Base-by-base conservation (phyloP, 2,329 filamentous ascomycete species). In the Botryotinia convoluta region DNA sequence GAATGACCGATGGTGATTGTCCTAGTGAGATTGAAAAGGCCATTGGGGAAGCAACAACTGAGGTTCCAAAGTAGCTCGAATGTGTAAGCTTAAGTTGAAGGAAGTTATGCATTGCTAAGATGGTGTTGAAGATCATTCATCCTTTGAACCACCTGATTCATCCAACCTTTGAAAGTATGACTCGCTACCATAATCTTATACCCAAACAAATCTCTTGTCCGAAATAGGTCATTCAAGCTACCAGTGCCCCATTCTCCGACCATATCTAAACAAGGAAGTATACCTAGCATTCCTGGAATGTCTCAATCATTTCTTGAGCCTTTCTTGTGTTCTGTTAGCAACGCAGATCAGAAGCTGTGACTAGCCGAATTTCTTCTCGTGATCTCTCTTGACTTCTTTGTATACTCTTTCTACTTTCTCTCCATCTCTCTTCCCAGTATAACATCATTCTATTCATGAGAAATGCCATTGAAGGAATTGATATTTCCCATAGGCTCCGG, bases 1-100 rank as follows among this genome's bases (percentile, higher is more conserved):
- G 39, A 35, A 71, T 77, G 70, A 59, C 39, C 9, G 42, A 48
- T 48, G 35, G 60, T 35, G 71, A 72, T 29, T 72, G 44, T 51
- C 29, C 45, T 18, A 51, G 37, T 22, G 48, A 67, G 35, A 18
- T 35, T 44, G 71, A 73, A 59, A 63, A 59, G n/a, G 60, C 37
- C 12, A 57, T 71, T 70, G 73, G 74, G 39, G 74, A 78, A 62
- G 74, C 69, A 39, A 73, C 74, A 45, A 65, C 63, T 69, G 76
- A 78, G 69, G 35, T 68, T 42, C 75, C 77, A 32, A 74, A 74
- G n/a, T 73, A 70, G 68, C 54, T 32, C 39, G 5, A 20, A 18
- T 10, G 35, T n/a, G 65, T 20, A 68, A 16, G 18, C 48, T 57
- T 44, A 14, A 22, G 26, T 10, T 8, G 37, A 57, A 57, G 45